Evolutionary conservation across 2,329 filamentous ascomycete genomes (phyloP), one percentile per base, ranked within the genome.

Genomic region (Fusarium nurragi): DNA sequence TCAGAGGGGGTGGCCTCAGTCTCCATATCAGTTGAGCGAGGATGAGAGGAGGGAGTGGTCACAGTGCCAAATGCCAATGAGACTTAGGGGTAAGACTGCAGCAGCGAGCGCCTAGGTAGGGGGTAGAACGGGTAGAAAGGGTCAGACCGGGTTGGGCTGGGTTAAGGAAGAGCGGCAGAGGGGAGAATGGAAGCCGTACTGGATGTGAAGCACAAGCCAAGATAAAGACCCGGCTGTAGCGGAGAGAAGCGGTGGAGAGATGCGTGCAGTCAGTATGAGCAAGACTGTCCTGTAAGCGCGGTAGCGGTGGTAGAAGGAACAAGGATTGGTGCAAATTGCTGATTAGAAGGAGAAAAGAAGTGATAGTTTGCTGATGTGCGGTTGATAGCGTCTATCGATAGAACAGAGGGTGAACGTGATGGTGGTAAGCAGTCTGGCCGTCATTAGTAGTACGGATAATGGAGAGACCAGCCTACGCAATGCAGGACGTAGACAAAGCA

Each of bases 1-100:
- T 71, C 69, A 43, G 65, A 70, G 46, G 72, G 69, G 50, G 69
- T 68, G 51, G 61, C 60, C 47, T 74, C 70, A 38, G 71, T 65
- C 45, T 74, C 72, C 67, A 75, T 73, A 58, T 50, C 39, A 58
- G 47, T 37, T 52, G 28, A 60, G 32, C 14, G 32, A 38, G 5
- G 25, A 52, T 22, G 60, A 49, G 45, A 48, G 56, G 26, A 52
- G 49, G 60, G 57, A 50, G 54, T 59, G 51, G 43, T 62, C 41
- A 53, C 36, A 64, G 55, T 39, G 32, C 32, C 9, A 34, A 16
- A 34, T 34, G n/a, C 9, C 32, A 16, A 50, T 49, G 58, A 47
- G 46, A 59, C 23, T 22, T 46, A 39, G 52, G 59, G 39, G 58
- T 56, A 19, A 62, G 59, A 47, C 48, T 54, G 63, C 53, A 60